Conservation (phyloP, 305 asterid species). For the Fraxinus xanthoxyloides region DNA sequence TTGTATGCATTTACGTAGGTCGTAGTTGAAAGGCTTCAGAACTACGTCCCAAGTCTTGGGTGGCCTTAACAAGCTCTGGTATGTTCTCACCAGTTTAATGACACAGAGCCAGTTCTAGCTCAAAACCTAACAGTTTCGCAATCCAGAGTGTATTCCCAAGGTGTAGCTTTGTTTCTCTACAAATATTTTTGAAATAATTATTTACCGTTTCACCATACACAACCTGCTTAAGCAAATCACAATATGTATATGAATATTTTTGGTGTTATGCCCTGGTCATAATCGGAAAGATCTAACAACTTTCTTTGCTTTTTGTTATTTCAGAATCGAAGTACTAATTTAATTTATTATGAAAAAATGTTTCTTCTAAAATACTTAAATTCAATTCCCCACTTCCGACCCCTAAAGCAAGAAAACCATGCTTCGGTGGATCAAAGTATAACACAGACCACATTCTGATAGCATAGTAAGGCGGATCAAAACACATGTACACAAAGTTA, state of each 20-base stretch:
- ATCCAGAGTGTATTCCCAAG: slow-evolving; percentile 83
- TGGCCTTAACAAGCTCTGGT: slow-evolving; percentile 86
- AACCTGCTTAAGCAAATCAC: not conserved
- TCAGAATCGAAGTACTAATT: too few species aligned
- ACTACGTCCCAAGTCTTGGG: slow-evolving; percentile 93
- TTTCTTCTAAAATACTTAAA: not conserved
- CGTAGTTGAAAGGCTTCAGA: slow-evolving; percentile 93
- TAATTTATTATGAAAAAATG: too few species aligned
- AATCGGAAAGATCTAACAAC: too few species aligned
- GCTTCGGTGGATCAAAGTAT: too few species aligned
- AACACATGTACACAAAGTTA: too few species aligned
- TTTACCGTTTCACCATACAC: too few species aligned
- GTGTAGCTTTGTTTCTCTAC: slow-evolving; percentile 29
- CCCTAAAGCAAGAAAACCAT: too few species aligned
- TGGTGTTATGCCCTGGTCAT: too few species aligned
- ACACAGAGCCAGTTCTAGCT: slow-evolving; percentile 77
- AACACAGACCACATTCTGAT: not conserved
- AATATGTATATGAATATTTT: too few species aligned
- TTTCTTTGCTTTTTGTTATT: too few species aligned
- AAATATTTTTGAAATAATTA: not conserved
- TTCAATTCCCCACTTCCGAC: not conserved
- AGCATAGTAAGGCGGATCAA: not conserved
- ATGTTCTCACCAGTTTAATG: slow-evolving; percentile 86
- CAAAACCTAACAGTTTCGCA: slow-evolving; percentile 69
- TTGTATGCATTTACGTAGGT: slow-evolving; percentile 36